Evolutionary conservation across 441 rosid genomes (phyloP).

Genomic region (Gossypium trilobum): DNA sequence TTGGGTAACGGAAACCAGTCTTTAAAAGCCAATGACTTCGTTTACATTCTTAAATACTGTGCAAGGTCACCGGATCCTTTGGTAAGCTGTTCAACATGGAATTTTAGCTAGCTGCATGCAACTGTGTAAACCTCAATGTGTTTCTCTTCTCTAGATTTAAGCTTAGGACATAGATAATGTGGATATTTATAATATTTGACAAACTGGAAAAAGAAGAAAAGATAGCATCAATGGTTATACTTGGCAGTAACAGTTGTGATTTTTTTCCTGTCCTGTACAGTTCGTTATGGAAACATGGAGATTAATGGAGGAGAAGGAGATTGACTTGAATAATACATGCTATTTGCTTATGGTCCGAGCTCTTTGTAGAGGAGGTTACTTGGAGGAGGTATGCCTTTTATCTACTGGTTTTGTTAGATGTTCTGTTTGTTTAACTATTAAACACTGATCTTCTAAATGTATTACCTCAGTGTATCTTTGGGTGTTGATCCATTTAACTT

Average conservation of each 20-base stretch:
- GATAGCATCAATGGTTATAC: neutral
- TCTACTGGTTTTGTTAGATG: neutral
- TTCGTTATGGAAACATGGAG: constrained; percentile 85
- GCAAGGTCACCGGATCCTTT: constrained; percentile 66
- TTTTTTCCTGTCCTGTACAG: constrained; percentile 30
- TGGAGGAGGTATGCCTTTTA: constrained; percentile 55
- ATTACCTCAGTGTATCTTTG: neutral
- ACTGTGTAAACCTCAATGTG: neutral
- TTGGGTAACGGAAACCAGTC: constrained; percentile 28
- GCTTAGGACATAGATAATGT: neutral
- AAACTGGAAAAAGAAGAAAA: neutral
- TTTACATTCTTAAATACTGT: constrained; percentile 52
- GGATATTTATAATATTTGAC: neutral
- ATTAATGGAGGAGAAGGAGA: constrained; percentile 50
- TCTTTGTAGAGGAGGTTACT: constrained; percentile 70
- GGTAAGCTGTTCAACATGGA: constrained; percentile 39
- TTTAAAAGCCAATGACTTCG: constrained; percentile 38
- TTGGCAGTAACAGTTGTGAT: constrained; percentile 11
- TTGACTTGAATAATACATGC: constrained; percentile 34
- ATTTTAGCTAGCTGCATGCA: constrained; percentile 6
- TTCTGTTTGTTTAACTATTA: neutral
- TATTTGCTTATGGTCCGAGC: constrained; percentile 52
- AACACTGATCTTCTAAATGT: neutral
- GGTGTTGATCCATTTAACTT: neutral
- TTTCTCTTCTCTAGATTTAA: neutral